phyloP scores from a whole-genome alignment of 306 rosid genomes.

The Vicia sativa region DNA sequence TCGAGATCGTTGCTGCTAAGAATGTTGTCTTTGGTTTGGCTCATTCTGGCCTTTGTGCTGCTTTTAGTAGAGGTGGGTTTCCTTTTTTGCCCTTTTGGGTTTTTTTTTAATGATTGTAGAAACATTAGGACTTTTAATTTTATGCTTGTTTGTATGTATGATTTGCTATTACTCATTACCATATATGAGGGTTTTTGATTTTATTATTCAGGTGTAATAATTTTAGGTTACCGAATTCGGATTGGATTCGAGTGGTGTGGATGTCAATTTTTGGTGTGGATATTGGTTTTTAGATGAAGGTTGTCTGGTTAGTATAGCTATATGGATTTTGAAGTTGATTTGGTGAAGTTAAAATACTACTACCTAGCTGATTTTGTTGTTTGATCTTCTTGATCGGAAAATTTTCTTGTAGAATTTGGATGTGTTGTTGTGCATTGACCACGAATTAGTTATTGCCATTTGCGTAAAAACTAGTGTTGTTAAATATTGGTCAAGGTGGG shows the following conservation, averaged over 20 bases:
- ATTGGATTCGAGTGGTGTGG: background rate
- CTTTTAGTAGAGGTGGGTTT: conserved; percentile 74
- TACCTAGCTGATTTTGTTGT: background rate
- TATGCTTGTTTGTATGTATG: conserved; percentile 9
- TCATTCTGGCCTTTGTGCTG: conserved; percentile 93
- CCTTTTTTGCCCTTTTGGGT: background rate
- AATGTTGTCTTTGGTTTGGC: conserved; percentile 80
- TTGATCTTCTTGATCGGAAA: background rate
- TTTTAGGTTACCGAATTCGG: background rate
- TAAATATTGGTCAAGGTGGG: no score
- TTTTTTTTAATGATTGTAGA: background rate
- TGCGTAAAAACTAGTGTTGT: background rate
- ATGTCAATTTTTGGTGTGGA: background rate
- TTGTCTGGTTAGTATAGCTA: background rate
- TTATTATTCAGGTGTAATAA: background rate
- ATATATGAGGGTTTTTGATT: conserved; percentile 12
- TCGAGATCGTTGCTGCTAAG: conserved; percentile 87
- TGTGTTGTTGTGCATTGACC: background rate
- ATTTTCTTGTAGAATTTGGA: background rate
- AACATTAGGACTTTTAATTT: background rate
- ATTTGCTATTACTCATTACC: background rate
- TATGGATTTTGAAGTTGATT: background rate
- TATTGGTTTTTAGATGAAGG: background rate
- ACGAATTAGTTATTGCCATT: background rate
- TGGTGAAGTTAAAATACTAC: background rate